phyloP scores from a whole-genome alignment of 371 early-diverging fungal genomes.

The Rhizopus sp. region DNA sequence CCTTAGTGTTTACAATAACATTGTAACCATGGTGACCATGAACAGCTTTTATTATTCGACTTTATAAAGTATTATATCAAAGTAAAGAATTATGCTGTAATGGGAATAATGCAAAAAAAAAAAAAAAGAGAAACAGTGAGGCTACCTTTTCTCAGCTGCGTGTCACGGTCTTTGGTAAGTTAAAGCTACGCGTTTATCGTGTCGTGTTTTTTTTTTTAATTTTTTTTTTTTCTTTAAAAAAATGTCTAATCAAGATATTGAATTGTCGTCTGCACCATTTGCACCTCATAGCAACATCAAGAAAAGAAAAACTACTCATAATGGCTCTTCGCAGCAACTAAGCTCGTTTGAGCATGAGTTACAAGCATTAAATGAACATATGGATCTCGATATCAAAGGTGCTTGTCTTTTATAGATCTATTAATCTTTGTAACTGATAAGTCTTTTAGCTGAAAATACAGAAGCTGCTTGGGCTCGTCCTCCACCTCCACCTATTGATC shows the following conservation, averaged over 20 bases:
- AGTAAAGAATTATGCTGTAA: no score
- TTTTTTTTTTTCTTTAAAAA: no score
- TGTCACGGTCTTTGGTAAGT: no score
- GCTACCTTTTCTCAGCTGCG: no score
- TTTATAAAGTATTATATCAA: no score
- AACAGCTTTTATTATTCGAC: no score
- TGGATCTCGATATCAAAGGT: constrained; percentile 15
- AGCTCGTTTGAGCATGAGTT: constrained; percentile 29
- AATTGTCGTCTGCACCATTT: constrained; percentile 18
- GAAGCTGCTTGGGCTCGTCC: constrained; percentile 36
- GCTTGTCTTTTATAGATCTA: neutral
- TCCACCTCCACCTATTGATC: constrained; percentile 30
- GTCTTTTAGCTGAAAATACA: constrained; percentile 20
- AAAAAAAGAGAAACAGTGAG: no score
- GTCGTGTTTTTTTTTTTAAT: neutral
- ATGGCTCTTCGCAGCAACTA: neutral
- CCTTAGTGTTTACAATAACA: no score
- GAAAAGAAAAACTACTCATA: constrained; percentile 14
- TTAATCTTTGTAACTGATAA: neutral
- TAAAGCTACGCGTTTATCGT: neutral
- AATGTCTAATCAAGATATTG: constrained; percentile 4
- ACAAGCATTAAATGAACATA: constrained; percentile 16
- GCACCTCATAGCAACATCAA: constrained; percentile 19
- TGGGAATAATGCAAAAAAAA: no score
- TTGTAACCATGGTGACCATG: no score